Evolutionary conservation across 176 grass and related monocot genomes (phyloP).

Genomic region (Eleusine coracana): DNA sequence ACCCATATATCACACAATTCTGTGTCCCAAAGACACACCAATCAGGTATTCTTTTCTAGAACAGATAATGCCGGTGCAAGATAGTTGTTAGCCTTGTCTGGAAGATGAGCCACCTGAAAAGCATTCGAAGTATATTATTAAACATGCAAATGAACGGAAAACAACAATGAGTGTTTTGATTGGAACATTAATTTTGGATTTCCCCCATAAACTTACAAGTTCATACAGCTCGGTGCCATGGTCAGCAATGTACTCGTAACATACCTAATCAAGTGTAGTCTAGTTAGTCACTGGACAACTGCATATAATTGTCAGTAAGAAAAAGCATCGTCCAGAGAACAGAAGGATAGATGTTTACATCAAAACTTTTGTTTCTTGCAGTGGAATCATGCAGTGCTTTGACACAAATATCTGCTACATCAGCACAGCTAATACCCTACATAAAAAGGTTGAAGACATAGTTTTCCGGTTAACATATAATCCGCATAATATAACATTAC

Average conservation of each 20-base stretch:
- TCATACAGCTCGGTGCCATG: conserved; percentile 87
- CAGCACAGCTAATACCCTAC: conserved; percentile 92
- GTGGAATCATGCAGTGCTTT: conserved; percentile 97
- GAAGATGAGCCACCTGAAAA: conserved; percentile 91
- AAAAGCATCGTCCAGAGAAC: conserved; percentile 21
- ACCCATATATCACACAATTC: conserved; percentile 22
- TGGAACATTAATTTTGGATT: background rate
- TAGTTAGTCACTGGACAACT: conserved; percentile 9
- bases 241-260: conserved; percentile 88
- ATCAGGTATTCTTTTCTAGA: conserved; percentile 95
- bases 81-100: conserved; percentile 99
- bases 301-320: conserved; percentile 5
- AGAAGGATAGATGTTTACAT: conserved; percentile 61
- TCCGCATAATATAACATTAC: background rate
- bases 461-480: background rate
- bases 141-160: conserved; percentile 20
- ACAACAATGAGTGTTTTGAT: background rate
- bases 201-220: conserved; percentile 65
- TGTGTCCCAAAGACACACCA: conserved; percentile 5
- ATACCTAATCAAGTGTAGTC: conserved; percentile 53
- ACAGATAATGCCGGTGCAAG: conserved; percentile 90
- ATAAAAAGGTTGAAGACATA: conserved; percentile 35
- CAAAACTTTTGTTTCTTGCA: conserved; percentile 99
- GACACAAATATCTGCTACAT: conserved; percentile 98
- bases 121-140: background rate